Evolutionary conservation across 2,329 filamentous ascomycete species (phyloP).

Genomic region (Colletotrichum sp.): DNA sequence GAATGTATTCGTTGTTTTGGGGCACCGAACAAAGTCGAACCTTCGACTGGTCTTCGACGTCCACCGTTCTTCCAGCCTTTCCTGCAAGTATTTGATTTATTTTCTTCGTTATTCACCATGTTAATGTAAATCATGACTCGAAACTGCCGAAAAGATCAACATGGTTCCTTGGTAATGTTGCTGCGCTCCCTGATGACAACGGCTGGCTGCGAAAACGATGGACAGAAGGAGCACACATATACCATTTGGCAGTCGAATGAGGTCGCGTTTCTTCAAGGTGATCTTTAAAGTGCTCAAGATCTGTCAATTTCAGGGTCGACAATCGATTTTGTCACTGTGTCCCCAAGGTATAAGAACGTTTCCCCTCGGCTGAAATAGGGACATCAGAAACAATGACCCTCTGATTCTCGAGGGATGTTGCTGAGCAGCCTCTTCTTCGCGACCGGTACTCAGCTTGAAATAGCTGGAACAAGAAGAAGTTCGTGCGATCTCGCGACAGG

Average conservation of each 20-base stretch:
- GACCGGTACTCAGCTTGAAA: neutral
- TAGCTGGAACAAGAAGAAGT: neutral
- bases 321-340: neutral
- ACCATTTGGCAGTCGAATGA: neutral
- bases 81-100: fast-evolving
- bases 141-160: fast-evolving
- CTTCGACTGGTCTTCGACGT: neutral
- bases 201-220: neutral
- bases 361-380: neutral
- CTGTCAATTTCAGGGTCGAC: neutral
- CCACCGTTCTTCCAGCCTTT: neutral
- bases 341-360: neutral
- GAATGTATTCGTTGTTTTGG: neutral
- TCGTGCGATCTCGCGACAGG: neutral
- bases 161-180: neutral
- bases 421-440: neutral
- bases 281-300: neutral
- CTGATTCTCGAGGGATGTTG: neutral
- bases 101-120: fast-evolving
- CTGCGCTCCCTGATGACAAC: fast-evolving
- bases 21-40: fast-evolving
- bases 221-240: fast-evolving
- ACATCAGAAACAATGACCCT: neutral
- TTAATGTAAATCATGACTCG: neutral
- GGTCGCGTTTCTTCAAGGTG: neutral